A percentile compares a stretch with the other conserved stretches of the same genome.
Evolutionary conservation across 2,329 filamentous ascomycete genomes (phyloP).

Genomic region (Cryphonectria japonica): DNA sequence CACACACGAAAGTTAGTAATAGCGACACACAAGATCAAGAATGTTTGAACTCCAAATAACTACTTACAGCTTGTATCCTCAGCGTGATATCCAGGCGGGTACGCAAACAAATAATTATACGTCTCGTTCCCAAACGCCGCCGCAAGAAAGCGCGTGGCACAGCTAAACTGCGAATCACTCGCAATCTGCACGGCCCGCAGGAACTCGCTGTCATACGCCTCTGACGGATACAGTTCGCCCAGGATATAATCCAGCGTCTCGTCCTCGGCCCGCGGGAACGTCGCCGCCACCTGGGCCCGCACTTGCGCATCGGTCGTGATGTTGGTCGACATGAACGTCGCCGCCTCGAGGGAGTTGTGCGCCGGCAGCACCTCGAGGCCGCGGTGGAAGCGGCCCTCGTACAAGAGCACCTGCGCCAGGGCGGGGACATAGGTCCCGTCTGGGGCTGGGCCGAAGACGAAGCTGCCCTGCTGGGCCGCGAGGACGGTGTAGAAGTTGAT

Average conservation of each 20-base stretch:
- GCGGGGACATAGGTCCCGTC: conserved; percentile 38
- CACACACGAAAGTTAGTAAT: background rate
- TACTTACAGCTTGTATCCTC: conserved; percentile 47
- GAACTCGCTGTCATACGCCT: conserved; percentile 49
- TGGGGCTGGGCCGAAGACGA: conserved; percentile 38
- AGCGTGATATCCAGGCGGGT: conserved; percentile 57
- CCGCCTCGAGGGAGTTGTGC: conserved; percentile 53
- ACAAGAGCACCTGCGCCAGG: conserved; percentile 36
- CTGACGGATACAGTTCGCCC: conserved; percentile 41
- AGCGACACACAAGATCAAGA: background rate
- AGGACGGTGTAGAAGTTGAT: conserved; percentile 35
- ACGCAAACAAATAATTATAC: conserved; percentile 56
- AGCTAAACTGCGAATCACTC: conserved; percentile 51
- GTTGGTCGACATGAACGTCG: conserved; percentile 45
- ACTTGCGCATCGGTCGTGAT: conserved; percentile 47
- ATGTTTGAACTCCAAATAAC: background rate
- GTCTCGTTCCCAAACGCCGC: conserved; percentile 50
- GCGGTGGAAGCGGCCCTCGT: conserved; percentile 37
- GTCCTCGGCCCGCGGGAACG: conserved; percentile 30
- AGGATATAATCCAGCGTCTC: conserved; percentile 46
- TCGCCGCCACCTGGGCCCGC: conserved; percentile 40
- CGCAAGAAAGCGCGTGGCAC: conserved; percentile 56
- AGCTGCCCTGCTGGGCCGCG: conserved; percentile 33
- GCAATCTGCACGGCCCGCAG: conserved; percentile 46
- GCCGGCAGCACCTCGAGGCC: conserved; percentile 49